Evolutionary conservation across 208 protist species (phyloP).

Genomic region (Trypanosoma congolense): DNA sequence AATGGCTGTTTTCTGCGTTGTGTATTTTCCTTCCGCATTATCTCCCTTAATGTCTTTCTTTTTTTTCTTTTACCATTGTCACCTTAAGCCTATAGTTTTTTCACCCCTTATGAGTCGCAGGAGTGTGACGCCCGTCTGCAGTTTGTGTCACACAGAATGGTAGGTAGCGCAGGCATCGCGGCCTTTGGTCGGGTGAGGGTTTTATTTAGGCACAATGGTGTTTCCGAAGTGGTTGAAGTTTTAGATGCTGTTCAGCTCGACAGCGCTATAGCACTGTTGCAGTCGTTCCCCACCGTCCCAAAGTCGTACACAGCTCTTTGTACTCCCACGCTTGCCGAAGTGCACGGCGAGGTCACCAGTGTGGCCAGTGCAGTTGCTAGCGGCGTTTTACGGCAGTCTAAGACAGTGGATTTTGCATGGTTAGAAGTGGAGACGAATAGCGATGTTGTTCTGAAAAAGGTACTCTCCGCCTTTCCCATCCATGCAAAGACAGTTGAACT

Average conservation of each 20-base stretch:
- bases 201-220: constrained; percentile 12
- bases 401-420: constrained; percentile 24
- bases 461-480: constrained; percentile 22
- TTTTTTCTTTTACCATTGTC: no score
- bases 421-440: constrained; percentile 21
- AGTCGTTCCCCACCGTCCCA: constrained; percentile 13
- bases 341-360: constrained; percentile 15
- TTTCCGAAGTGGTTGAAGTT: constrained; percentile 4
- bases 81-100: no score
- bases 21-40: no score
- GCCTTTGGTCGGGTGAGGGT: constrained; percentile 8
- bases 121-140: no score
- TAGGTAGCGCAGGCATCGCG: background rate
- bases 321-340: constrained; percentile 20
- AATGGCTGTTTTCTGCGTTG: no score
- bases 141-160: no score
- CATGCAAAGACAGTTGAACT: constrained; percentile 20
- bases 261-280: constrained; percentile 2
- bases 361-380: background rate
- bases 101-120: no score
- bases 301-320: constrained; percentile 12
- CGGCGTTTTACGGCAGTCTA: background rate
- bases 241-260: constrained; percentile 5
- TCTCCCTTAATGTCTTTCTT: no score
- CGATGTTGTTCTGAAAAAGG: constrained; percentile 13